Conservation (phyloP, 2,329 filamentous ascomycete species). For the Trichophyton rubrum region DNA sequence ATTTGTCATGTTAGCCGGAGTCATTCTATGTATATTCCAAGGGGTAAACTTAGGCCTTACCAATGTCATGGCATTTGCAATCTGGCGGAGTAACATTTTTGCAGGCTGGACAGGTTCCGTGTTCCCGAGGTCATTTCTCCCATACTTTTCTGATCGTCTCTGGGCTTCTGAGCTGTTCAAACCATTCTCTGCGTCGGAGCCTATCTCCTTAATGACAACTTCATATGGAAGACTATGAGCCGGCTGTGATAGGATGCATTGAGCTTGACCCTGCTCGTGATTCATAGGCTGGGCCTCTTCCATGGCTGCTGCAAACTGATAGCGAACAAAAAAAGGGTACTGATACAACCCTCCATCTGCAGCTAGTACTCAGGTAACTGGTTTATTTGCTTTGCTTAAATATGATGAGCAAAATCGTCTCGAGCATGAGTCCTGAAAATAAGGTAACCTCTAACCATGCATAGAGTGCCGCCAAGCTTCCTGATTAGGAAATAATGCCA, state of each 20-base stretch:
- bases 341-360: background rate
- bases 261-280: background rate
- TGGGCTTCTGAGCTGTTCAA: constrained; percentile 44
- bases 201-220: constrained; percentile 43
- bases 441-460: background rate
- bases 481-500: constrained; percentile 2
- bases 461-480: constrained; percentile 3
- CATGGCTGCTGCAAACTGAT: background rate
- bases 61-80: constrained; percentile 56
- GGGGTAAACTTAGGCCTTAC: constrained; percentile 26
- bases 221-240: constrained; percentile 50
- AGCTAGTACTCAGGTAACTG: too few relatives aligned
- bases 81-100: constrained; percentile 52
- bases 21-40: background rate
- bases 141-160: constrained; percentile 44
- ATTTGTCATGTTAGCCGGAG: constrained; percentile 19
- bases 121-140: constrained; percentile 54
- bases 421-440: background rate
- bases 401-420: too few relatives aligned
- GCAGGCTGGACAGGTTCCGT: constrained; percentile 18
- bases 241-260: constrained; percentile 43
- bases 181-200: constrained; percentile 45
- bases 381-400: too few relatives aligned
- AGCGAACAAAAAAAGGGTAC: background rate
- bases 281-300: background rate